Evolutionary conservation across 2,329 filamentous ascomycete genomes (phyloP), one percentile per base, ranked within the genome.

Genomic region (Aspergillus felis): DNA sequence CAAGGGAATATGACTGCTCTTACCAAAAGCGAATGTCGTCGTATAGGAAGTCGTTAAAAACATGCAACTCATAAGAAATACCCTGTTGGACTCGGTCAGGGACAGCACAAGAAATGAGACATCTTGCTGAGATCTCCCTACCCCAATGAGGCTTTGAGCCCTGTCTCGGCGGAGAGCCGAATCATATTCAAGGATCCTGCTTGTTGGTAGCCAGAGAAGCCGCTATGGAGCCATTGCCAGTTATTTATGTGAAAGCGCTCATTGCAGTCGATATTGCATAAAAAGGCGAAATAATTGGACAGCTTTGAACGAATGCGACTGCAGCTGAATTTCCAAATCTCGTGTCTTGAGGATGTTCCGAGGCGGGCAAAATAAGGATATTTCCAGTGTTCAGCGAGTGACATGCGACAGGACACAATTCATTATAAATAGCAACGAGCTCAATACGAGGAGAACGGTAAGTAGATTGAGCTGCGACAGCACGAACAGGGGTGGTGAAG

Each of bases 1-100:
- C 24, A 10, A 28, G 7, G 3, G 24, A 24, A 10, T 28, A 3
- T 5, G 29, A 32, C 12, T 7, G 12, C 14, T 59, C 71, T 61
- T 59, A 76, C 74, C 74, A 62, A 76, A 75, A 57, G 72, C 74
- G 54, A 73, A 74, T 6, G 76, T 75, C 24, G 69, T 68, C 54
- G 66, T 68, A 27, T 75, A 71, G n/a, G 72, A 69, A 12, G 69
- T 67, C 24, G 66, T 60, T 9, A 77, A 64, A 48, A 74, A 70
- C 29, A 66, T 66, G 47, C 69, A 72, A 56, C 69, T 72, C n/a
- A 73, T 27, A 51, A 76, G 64, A 52, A 71, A 71, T 50, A 63
- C 59, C 54, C 73, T 73, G 57, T 20, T 55, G 7, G 50, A 12
- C 51, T 20, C 46, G 4, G 51, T 73, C 54, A 71, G 66, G 50